Evolutionary conservation across 139 green algal species (phyloP), one percentile per base, ranked within the genome.

Genomic region (Chlorella sorokiniana): DNA sequence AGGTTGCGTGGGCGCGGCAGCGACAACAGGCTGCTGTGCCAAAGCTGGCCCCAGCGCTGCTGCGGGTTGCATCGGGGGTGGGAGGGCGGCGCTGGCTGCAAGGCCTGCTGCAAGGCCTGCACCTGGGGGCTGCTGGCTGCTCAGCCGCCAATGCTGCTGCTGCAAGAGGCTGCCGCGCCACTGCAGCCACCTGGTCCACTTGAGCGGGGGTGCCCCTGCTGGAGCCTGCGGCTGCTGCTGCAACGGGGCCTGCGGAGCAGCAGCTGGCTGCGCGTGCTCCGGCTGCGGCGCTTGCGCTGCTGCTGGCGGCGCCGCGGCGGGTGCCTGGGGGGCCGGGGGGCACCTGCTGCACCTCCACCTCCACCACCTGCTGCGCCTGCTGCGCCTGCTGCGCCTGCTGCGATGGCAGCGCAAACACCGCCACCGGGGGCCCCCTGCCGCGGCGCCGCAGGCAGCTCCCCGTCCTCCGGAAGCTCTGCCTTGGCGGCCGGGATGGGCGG

Each of bases 201-300:
- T 20, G 22, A 6, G 27, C 6, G 3, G 11, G 23, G 27, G 61
- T 33, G 22, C 25, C 61, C 16, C 48, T 11, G 48, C 14, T 68
- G 61, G 22, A 68, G 37, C 25, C 44, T 76, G 44, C 41, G 44
- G 69, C 69, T 75, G 69, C 69, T 59, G 69, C 69, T 76, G 69
- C 20, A 7, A 7, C 44, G 33, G n/a, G 9, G 4, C 52, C 22
- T 68, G 61, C 29, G 29, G 29, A 68, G 61, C 64, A 41, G 68
- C 29, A n/a, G 42, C 42, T 61, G 40, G 14, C 14, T 11, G n/a
- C 14, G 9, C 27, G 40, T 11, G 68, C 23, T 35, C 40, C 22
- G 61, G 10, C 18, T 7, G 31, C 68, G 44, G 27, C 45, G 70
- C 38, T 20, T 7, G 45, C n/a, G 44, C 70, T 25, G 31, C 44